Evolutionary conservation across 495 filamentous ascomycete species (phyloP).

Genomic region (Neurospora sp.): DNA sequence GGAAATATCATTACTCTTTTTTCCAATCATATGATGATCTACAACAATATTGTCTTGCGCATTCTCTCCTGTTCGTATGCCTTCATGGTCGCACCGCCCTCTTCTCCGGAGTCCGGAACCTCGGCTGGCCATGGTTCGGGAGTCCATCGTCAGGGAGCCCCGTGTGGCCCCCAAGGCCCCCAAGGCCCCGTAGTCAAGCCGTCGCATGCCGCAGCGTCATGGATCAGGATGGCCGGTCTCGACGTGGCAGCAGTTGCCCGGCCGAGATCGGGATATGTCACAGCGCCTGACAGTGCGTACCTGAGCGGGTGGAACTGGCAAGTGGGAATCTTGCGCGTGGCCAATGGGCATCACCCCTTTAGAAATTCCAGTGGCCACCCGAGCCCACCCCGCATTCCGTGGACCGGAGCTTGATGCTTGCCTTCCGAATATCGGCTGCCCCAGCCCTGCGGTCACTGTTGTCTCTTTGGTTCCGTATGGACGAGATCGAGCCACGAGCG

Average conservation of each 20-base stretch:
- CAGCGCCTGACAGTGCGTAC: not conserved
- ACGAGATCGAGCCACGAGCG: not conserved
- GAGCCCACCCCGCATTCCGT: constrained; percentile 28
- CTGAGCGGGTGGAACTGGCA: not conserved
- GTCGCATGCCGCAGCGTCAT: not conserved
- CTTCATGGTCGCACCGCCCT: not conserved
- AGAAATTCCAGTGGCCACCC: constrained; percentile 19
- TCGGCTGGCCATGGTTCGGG: not conserved
- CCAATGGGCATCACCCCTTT: constrained; percentile 21
- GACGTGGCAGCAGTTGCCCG: not conserved
- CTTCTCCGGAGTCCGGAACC: not conserved
- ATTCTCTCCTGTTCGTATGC: not conserved
- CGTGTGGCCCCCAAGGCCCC: not conserved
- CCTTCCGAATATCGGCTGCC: constrained; percentile 24
- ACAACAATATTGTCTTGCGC: not conserved
- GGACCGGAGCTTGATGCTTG: constrained; percentile 19
- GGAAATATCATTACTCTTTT: not conserved
- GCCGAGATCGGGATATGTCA: not conserved
- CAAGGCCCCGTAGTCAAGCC: not conserved
- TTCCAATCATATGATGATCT: not conserved
- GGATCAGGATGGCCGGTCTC: not conserved
- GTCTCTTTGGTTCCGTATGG: not conserved
- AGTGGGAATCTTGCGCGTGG: not conserved
- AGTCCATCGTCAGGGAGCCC: not conserved
- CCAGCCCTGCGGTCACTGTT: not conserved